A percentile compares a stretch with the other conserved stretches of the same genome.
These are phyloP conservation scores for Vickermania spadyakhi DNA, from an alignment of 208 protist genomes.

Conservation along the genomic window DNA sequence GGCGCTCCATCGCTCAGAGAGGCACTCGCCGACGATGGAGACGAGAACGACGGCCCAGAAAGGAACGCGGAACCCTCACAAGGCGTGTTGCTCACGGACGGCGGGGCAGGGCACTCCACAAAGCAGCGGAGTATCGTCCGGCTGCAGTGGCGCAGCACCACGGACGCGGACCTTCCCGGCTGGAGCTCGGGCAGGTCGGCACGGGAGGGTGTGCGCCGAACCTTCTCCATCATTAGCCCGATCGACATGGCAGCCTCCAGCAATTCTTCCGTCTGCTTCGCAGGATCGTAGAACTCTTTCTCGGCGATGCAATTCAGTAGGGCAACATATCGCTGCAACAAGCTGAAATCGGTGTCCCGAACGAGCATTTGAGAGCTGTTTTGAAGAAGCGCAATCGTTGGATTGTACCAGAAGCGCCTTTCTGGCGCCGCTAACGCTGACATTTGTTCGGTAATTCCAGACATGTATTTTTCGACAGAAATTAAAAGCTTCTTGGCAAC, in stretches of 20 bases:
- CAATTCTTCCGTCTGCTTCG: background rate
- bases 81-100: background rate
- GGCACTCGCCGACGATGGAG: too few relatives aligned
- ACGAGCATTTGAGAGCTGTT: background rate
- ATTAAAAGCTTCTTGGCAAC: background rate
- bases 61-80: too few relatives aligned
- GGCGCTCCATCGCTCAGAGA: too few relatives aligned
- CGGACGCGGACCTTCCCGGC: background rate
- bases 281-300: background rate
- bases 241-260: background rate
- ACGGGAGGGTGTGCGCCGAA: background rate
- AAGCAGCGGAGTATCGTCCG: constrained; percentile 15
- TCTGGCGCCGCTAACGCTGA: background rate
- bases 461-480: background rate
- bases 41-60: too few relatives aligned
- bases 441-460: background rate
- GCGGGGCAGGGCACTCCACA: background rate
- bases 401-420: background rate
- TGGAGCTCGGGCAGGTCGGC: background rate
- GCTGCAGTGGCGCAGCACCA: constrained; percentile 15
- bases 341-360: background rate
- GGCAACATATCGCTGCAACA: background rate
- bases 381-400: background rate
- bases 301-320: background rate
- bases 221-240: background rate